Percentiles rank a stretch among this genome's conserved stretches.
These are phyloP conservation scores for Acanthamoeba culbertsoni DNA, from an alignment of 208 protist genomes.

Conservation along the genomic window DNA sequence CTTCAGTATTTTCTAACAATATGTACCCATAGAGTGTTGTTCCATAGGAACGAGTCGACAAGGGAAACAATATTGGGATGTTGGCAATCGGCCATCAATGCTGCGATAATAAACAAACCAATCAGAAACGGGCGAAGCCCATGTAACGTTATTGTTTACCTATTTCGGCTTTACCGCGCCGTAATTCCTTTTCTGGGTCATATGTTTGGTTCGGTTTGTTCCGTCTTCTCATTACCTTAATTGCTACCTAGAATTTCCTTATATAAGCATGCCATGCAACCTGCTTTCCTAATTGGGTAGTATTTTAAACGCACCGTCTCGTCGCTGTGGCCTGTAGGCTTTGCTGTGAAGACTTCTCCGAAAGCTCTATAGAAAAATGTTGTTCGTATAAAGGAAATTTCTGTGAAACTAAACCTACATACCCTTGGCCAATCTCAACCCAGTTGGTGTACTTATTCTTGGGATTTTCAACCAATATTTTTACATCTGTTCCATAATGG, in stretches of 20 bases:
- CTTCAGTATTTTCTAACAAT: too few relatives aligned
- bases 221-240: not conserved
- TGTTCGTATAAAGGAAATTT: not conserved
- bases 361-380: not conserved
- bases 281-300: not conserved
- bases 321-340: not conserved
- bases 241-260: not conserved
- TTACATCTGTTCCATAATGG: not conserved
- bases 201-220: not conserved
- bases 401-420: not conserved
- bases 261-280: too few relatives aligned
- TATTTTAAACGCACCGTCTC: not conserved
- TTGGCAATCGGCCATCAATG: not conserved
- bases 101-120: not conserved
- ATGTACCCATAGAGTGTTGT: conserved; percentile 4
- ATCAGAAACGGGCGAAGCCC: not conserved
- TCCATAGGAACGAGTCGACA: not conserved
- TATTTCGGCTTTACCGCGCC: not conserved
- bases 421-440: not conserved
- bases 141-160: not conserved
- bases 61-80: conserved; percentile 27
- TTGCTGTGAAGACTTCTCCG: not conserved
- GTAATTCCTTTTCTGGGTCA: not conserved
- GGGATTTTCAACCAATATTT: not conserved
- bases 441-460: not conserved